Conservation (phyloP, 495 filamentous ascomycete genomes). For the Penicillium lagena region DNA sequence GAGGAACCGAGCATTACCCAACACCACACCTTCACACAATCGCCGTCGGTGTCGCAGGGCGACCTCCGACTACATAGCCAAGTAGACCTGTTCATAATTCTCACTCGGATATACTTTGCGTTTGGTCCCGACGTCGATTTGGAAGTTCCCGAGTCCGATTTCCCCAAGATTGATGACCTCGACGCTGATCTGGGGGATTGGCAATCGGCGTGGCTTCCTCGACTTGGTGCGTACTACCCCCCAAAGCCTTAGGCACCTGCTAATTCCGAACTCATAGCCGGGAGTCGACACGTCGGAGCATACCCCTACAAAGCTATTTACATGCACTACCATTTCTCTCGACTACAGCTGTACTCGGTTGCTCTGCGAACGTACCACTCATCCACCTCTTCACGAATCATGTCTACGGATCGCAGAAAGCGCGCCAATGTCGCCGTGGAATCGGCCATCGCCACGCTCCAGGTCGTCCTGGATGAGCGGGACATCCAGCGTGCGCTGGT, state of each 20-base stretch:
- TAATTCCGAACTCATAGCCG: conserved; percentile 20
- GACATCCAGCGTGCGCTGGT: conserved; percentile 45
- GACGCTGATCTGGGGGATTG: conserved; percentile 39
- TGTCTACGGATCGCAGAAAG: conserved; percentile 47
- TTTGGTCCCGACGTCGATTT: conserved; percentile 54
- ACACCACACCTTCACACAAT: conserved; percentile 43
- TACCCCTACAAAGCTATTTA: conserved; percentile 48
- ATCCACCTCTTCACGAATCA: conserved; percentile 36
- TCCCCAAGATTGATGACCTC: conserved; percentile 36
- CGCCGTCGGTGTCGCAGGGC: conserved; percentile 36
- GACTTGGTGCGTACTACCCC: conserved; percentile 31
- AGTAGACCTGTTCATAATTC: conserved; percentile 52
- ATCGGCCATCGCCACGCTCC: conserved; percentile 44
- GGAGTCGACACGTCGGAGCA: conserved; percentile 44
- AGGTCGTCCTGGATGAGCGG: conserved; percentile 42
- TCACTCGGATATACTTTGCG: conserved; percentile 49
- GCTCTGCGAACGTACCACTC: conserved; percentile 49
- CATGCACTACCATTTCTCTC: conserved; percentile 49
- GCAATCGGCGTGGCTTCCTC: conserved; percentile 43
- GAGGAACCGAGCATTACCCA: conserved; percentile 46
- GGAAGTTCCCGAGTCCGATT: conserved; percentile 41
- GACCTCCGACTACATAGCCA: conserved; percentile 51
- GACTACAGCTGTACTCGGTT: conserved; percentile 52
- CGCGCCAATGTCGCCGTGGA: conserved; percentile 48
- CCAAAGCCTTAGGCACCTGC: not conserved